Evolutionary conservation across 495 filamentous ascomycete genomes (phyloP), one percentile per base, ranked within the genome.

Genomic region (Immersiella caudata): DNA sequence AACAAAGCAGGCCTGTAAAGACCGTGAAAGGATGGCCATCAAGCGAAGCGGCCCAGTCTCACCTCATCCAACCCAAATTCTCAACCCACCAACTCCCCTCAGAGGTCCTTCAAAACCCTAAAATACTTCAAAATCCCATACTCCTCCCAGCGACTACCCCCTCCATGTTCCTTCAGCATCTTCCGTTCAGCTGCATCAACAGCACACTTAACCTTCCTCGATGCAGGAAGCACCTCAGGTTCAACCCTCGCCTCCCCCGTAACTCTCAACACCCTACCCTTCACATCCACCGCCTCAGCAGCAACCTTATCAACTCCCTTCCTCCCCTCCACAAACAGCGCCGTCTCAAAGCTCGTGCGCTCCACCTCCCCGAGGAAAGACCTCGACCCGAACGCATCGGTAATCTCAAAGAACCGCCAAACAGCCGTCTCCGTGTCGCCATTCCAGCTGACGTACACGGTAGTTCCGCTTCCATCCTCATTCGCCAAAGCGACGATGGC

Each of bases 361-460:
- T 71, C 62, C 16, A 59, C 68, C 65, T 75, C 74, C 24, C 75
- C 74, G 1, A 78, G 52, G 50, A 76, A 78, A 5, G 66, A 24
- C 18, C 58, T 63, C 6, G 73, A 74, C 26, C 74, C 73, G 35
- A 69, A 68, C 1, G 55, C 68, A 27, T 75, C 75, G 0, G 56
- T 62, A 1, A 73, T 21, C 20, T 73, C 67, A 24, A 73, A 76
- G 27, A 80, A 75, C 18, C 72, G 71, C 79, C 79, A 79, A 0
- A 58, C 20, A 20, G 29, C 70, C 1, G 75, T 76, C 68, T 79
- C 77, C 2, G 79, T 80, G 33, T 78, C 77, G 1, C 79, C 79
- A 46, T 80, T 80, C 79, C 79, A 80, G 64, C 73, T 77, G 2
- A 77, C 79, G 40, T 78, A 78, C 0, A 76, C 69, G 9, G 70